Evolutionary conservation across 441 rosid genomes (phyloP).

Genomic region (Euphorbia corollata): DNA sequence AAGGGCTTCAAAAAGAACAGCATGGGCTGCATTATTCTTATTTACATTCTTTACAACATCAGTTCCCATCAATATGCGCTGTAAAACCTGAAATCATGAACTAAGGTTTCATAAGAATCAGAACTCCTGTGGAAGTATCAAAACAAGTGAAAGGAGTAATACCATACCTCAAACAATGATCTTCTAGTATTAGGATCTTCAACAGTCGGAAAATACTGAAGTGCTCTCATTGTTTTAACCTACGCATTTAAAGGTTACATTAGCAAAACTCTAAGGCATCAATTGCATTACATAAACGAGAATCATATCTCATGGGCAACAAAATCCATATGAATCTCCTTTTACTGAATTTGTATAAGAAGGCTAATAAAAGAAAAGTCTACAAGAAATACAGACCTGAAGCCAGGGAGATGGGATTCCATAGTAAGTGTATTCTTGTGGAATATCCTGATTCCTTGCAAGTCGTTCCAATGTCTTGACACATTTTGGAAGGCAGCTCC

Average conservation of each 20-base stretch:
- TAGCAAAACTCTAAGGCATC: conserved; percentile 10
- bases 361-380: background rate
- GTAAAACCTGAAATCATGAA: conserved; percentile 67
- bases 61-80: conserved; percentile 95
- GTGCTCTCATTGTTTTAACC: conserved; percentile 99
- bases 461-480: conserved; percentile 90
- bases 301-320: conserved; percentile 2
- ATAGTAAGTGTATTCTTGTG: conserved; percentile 97
- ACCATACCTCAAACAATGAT: conserved; percentile 80
- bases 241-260: conserved; percentile 29
- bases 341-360: background rate
- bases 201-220: conserved; percentile 92
- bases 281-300: background rate
- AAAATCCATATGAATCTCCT: background rate
- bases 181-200: conserved; percentile 96
- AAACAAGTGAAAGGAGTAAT: conserved; percentile 15
- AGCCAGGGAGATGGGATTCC: conserved; percentile 99
- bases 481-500: conserved; percentile 93
- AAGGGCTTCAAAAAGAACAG: conserved; percentile 98
- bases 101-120: conserved; percentile 28
- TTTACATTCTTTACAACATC: conserved; percentile 99
- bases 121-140: conserved; percentile 9
- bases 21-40: conserved; percentile 98
- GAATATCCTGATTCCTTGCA: conserved; percentile 92
- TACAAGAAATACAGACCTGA: conserved; percentile 51